phyloP scores from a whole-genome alignment of 208 protist species.

The Leishmania turanica region DNA sequence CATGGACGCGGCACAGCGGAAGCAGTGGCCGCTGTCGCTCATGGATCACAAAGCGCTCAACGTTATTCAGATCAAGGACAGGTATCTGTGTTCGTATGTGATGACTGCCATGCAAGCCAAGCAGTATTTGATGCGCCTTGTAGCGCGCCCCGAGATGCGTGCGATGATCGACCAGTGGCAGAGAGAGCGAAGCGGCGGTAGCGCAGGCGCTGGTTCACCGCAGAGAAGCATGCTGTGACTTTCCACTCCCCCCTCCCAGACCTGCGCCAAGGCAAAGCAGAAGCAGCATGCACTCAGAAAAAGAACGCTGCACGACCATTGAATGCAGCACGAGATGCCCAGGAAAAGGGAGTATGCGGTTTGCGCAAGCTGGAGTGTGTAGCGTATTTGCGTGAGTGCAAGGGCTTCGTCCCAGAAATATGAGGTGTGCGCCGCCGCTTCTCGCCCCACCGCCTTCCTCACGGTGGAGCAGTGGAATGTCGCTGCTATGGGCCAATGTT shows the following conservation, averaged over 20 bases:
- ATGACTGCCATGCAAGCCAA: constrained; percentile 81
- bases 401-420: neutral
- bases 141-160: constrained; percentile 38
- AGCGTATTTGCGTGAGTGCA: neutral
- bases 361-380: neutral
- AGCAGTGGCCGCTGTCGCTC: constrained; percentile 53
- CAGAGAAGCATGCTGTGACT: constrained; percentile 11
- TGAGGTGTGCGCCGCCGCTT: neutral
- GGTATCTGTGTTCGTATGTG: constrained; percentile 52
- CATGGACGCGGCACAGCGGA: constrained; percentile 33
- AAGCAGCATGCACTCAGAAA: neutral
- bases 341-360: too few species aligned
- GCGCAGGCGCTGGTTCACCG: neutral
- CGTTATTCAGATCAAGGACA: constrained; percentile 59
- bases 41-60: constrained; percentile 84
- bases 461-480: neutral
- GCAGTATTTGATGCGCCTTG: constrained; percentile 67
- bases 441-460: neutral
- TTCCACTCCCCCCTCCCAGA: neutral
- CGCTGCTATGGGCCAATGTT: neutral
- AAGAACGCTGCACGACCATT: neutral
- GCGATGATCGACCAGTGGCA: constrained; percentile 30
- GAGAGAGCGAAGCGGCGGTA: constrained; percentile 5
- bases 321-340: neutral
- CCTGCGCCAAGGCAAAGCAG: neutral